phyloP scores from a whole-genome alignment of 23 red algal species.

The Cyanidium caldarium region DNA sequence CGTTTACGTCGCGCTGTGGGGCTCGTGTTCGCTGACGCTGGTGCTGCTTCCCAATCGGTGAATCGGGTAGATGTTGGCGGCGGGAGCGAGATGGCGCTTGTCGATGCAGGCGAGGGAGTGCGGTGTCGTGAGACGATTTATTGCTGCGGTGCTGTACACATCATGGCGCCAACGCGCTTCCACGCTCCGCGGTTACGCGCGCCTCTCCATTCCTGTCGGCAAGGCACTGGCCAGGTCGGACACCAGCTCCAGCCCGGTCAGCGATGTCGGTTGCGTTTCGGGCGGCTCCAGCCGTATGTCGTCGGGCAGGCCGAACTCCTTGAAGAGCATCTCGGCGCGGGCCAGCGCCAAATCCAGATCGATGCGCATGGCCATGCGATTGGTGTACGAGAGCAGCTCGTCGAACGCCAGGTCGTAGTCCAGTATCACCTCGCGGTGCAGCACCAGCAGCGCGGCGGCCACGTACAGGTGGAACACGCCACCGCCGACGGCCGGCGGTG shows the following conservation, averaged over 20 bases:
- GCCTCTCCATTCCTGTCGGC: too few relatives aligned
- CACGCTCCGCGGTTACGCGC: too few relatives aligned
- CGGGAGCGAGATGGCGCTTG: too few relatives aligned
- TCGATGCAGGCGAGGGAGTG: too few relatives aligned
- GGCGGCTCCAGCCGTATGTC: background rate
- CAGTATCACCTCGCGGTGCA: constrained; percentile 32
- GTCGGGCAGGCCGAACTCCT: background rate
- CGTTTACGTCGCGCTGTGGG: background rate
- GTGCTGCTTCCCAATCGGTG: too few relatives aligned
- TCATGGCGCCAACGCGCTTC: too few relatives aligned
- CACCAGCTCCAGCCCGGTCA: background rate
- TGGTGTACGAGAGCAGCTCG: constrained; percentile 42
- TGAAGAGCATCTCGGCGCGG: background rate
- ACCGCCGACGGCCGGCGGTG: constrained; percentile 18
- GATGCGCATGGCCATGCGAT: constrained; percentile 55
- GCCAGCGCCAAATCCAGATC: constrained; percentile 20
- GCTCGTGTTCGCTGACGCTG: background rate
- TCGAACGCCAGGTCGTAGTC: constrained; percentile 24
- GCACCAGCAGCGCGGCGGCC: constrained; percentile 42
- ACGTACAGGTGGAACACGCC: constrained; percentile 51
- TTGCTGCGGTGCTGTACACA: too few relatives aligned
- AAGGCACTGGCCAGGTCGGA: too few relatives aligned
- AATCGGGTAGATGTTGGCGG: too few relatives aligned
- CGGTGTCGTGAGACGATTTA: too few relatives aligned
- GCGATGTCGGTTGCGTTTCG: background rate